Percentiles rank a stretch among this genome's conserved stretches.
These are phyloP conservation scores for Trametes meyenii DNA, from an alignment of 768 basidiomycete genomes.

Conservation along the genomic window DNA sequence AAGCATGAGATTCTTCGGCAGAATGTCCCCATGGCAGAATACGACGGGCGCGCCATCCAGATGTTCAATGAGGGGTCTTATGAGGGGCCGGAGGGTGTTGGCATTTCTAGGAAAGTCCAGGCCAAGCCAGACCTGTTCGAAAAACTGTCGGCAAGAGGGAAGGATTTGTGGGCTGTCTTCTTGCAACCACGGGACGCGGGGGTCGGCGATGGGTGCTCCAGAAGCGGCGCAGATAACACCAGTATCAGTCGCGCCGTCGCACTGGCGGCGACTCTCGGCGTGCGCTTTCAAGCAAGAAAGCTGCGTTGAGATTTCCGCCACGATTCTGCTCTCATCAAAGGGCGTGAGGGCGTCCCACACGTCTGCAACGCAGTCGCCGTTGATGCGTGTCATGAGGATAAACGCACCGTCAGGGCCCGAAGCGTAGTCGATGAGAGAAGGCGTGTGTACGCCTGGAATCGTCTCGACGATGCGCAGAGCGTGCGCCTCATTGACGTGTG, in stretches of 20 bases:
- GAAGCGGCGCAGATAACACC: background rate
- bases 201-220: slow-evolving; percentile 18
- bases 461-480: background rate
- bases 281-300: background rate
- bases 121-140: slow-evolving; percentile 18
- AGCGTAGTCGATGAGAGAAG: slow-evolving; percentile 13
- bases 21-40: slow-evolving; percentile 23
- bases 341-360: slow-evolving; percentile 16
- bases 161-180: slow-evolving; percentile 10
- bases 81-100: slow-evolving; percentile 4
- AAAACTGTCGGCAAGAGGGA: slow-evolving; percentile 9
- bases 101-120: slow-evolving; percentile 1
- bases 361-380: slow-evolving; percentile 15
- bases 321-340: slow-evolving; percentile 14
- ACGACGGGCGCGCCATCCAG: slow-evolving; percentile 18
- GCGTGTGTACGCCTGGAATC: background rate
- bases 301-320: slow-evolving; percentile 1
- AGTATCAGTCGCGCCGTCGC: background rate
- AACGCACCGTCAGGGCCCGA: background rate
- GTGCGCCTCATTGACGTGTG: background rate
- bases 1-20: slow-evolving; percentile 18
- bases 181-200: slow-evolving; percentile 21
- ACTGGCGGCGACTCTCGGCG: background rate
- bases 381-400: slow-evolving; percentile 18
- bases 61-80: slow-evolving; percentile 18